phyloP scores from a whole-genome alignment of 495 filamentous ascomycete genomes.

The Amphirosellinia nigrospora region DNA sequence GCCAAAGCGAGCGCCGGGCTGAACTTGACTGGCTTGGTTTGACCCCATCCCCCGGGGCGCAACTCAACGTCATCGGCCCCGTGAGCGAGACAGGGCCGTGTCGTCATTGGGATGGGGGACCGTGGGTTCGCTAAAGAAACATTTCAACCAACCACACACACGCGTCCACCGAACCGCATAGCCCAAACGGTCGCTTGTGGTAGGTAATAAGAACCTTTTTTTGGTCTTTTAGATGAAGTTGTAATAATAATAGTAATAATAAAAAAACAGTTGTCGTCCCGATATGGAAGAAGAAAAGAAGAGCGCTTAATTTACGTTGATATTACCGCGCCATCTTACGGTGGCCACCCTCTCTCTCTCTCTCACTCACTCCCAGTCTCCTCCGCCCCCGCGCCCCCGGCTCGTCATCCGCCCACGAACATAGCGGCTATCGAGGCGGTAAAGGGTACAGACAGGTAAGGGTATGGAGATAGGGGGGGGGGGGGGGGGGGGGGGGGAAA shows the following conservation, averaged over 20 bases:
- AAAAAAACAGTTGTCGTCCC: background rate
- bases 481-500: too few relatives aligned
- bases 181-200: background rate
- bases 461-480: too few relatives aligned
- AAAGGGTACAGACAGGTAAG: too few relatives aligned
- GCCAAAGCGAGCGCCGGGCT: too few relatives aligned
- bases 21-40: too few relatives aligned
- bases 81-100: slow-evolving; percentile 15
- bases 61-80: slow-evolving; percentile 26
- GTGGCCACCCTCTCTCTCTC: too few relatives aligned
- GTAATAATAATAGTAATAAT: too few relatives aligned
- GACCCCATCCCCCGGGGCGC: too few relatives aligned
- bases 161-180: background rate
- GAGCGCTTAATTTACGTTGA: slow-evolving; percentile 1
- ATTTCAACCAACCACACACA: slow-evolving; percentile 4
- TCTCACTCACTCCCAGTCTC: too few relatives aligned
- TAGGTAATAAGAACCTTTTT: too few relatives aligned
- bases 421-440: slow-evolving; percentile 5
- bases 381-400: slow-evolving; percentile 2
- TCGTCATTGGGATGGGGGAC: slow-evolving; percentile 17
- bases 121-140: slow-evolving; percentile 1
- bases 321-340: background rate
- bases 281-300: too few relatives aligned
- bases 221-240: too few relatives aligned
- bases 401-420: slow-evolving; percentile 10